Evolutionary conservation across 78 protist genomes (phyloP), one percentile per base, ranked within the genome.

Genomic region (Tieghemostelium lacteum): DNA sequence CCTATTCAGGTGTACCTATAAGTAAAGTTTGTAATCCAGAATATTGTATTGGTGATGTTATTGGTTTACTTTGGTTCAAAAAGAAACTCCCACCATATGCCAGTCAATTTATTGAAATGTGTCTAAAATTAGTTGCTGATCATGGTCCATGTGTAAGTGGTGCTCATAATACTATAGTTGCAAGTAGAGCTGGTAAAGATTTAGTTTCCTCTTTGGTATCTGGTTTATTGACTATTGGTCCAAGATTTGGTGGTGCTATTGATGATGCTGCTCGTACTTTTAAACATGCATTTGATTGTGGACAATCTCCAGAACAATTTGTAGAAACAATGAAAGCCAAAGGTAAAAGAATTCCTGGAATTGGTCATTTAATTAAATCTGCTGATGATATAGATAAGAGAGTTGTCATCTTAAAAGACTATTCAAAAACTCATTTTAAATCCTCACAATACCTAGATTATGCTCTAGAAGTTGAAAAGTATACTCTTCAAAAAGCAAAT

Each of bases 91-190:
- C 99, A 24, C 62, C 37, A 28, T 97, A 94, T 37, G 97, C 98
- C 2, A 20, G 77, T 52, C 77, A 83, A 34, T 98, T 97, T 93
- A 93, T 98, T 85, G 99, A 98, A 50, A 95, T 98, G 96, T 62
- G 83, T 42, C 62, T 97, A 33, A 94, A 95, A 72, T 57, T 97
- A 24, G 85, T 93, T 16, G 99, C 99, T 33, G 99, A 98, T 66
- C 99, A 98, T 88, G 99, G 99, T 45, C 99, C 99, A 5, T 83
- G 95, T 45, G 99, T 98, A 2, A 80, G 96, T 7, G 99, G 98
- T 37, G 99, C 99, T 12, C 99, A 98, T 96, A 96, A 96, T 89
- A 96, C 99, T 40, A 98, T 98, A 20, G 98, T 98, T 45, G 80
- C 98, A 0, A 77, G 94, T 14, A 71, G 98, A 33, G 98, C 98